These are phyloP conservation scores for Tolypocladium ophioglossoides DNA, from an alignment of 2,329 filamentous ascomycete species.

Conservation along the genomic window DNA sequence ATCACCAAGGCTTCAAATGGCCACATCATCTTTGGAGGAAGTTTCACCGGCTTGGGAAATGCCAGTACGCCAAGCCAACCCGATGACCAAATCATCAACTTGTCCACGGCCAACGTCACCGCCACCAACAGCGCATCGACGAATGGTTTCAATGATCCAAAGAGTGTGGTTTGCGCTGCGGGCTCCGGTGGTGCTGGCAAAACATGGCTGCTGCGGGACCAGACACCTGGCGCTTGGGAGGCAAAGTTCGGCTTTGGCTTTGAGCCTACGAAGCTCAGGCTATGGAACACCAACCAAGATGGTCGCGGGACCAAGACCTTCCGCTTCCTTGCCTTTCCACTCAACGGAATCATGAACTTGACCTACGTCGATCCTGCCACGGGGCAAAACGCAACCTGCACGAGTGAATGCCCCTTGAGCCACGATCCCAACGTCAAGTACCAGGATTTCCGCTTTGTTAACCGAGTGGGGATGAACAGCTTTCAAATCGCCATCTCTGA, in stretches of 20 bases:
- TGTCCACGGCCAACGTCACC: constrained; percentile 66
- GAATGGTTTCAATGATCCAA: constrained; percentile 61
- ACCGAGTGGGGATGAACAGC: constrained; percentile 73
- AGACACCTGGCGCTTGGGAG: constrained; percentile 69
- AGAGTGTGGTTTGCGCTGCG: constrained; percentile 68
- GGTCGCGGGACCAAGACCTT: constrained; percentile 83
- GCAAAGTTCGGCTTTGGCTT: constrained; percentile 78
- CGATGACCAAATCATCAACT: constrained; percentile 72
- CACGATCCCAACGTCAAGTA: constrained; percentile 53
- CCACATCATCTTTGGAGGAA: constrained; percentile 85
- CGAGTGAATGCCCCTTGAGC: constrained; percentile 75
- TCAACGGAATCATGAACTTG: constrained; percentile 91
- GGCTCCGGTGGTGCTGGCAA: constrained; percentile 58
- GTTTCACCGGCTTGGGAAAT: constrained; percentile 82
- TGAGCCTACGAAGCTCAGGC: constrained; percentile 71
- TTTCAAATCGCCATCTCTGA: constrained; percentile 79
- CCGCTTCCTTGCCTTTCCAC: constrained; percentile 73
- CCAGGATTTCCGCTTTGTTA: constrained; percentile 90
- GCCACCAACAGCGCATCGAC: constrained; percentile 50
- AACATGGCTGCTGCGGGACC: constrained; percentile 69
- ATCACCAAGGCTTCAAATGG: constrained; percentile 73
- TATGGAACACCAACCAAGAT: constrained; percentile 79
- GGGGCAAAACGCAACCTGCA: constrained; percentile 61
- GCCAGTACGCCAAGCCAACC: constrained; percentile 55
- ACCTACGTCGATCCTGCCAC: constrained; percentile 73